Conservation (phyloP, 164 flowering plant genomes). For the Magnolia kwangsiensis region DNA sequence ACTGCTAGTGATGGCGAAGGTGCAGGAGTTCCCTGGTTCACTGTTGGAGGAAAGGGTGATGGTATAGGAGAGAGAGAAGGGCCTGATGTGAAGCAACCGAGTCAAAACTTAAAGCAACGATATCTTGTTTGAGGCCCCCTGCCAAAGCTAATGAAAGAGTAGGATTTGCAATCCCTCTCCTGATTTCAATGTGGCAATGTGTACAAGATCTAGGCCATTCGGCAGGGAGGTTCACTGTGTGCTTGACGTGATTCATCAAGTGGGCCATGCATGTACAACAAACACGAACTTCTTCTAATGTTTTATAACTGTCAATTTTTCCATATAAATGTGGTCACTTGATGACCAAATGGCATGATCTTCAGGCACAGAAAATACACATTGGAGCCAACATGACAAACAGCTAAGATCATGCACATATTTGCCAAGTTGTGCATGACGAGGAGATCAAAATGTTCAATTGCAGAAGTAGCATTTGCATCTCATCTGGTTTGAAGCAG, state of each 20-base stretch:
- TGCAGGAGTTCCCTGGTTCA: conserved; percentile 27
- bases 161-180: neutral
- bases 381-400: neutral
- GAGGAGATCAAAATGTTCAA: neutral
- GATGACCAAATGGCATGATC: neutral
- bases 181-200: neutral
- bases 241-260: neutral
- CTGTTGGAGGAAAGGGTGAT: conserved; percentile 34
- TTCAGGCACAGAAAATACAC: neutral
- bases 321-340: neutral
- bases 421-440: neutral
- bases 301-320: neutral
- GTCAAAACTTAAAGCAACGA: conserved; percentile 14
- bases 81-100: conserved; percentile 17
- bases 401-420: neutral
- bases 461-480: neutral
- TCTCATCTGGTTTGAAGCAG: neutral
- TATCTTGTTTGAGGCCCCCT: neutral
- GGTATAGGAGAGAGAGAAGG: conserved; percentile 27
- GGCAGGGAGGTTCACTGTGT: neutral
- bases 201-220: neutral
- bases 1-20: conserved; percentile 31
- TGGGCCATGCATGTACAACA: neutral
- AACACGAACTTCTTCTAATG: neutral
- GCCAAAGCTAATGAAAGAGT: neutral